A percentile compares a stretch with the other conserved stretches of the same genome.
Evolutionary conservation across 352 stramenopile species (phyloP).

Genomic region (Pythium pyrilobum): DNA sequence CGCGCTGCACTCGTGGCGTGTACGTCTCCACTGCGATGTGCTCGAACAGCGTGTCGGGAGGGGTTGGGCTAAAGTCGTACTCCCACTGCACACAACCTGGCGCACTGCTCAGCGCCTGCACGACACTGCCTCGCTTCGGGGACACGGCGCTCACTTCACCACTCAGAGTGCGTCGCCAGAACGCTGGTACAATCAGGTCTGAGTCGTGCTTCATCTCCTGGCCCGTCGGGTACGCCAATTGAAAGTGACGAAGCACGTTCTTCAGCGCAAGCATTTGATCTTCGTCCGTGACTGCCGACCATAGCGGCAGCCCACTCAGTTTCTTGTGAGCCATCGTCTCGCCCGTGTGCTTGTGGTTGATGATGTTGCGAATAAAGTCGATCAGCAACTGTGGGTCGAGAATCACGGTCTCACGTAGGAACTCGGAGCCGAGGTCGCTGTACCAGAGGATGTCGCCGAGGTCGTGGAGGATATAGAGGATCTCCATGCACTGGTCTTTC

Average conservation of each 20-base stretch:
- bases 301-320: neutral
- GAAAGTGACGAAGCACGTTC: conserved; percentile 6
- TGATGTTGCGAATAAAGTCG: neutral
- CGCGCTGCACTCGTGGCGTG: neutral
- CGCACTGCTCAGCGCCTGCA: neutral
- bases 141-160: neutral
- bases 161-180: neutral
- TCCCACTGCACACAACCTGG: conserved; percentile 6
- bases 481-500: neutral
- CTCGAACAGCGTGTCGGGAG: conserved; percentile 18
- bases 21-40: conserved; percentile 11
- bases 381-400: neutral
- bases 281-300: neutral
- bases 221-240: conserved; percentile 8
- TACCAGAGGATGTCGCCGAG: conserved; percentile 1
- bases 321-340: neutral
- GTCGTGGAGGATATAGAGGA: neutral
- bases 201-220: neutral
- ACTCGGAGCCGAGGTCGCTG: neutral
- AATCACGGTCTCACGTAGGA: neutral
- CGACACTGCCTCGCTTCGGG: neutral
- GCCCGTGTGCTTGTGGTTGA: neutral
- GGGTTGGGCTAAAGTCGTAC: conserved; percentile 8
- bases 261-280: conserved; percentile 13
- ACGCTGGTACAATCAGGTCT: neutral